Base-by-base conservation (phyloP, 129 eudicot genomes). In the Mikania micrantha region DNA sequence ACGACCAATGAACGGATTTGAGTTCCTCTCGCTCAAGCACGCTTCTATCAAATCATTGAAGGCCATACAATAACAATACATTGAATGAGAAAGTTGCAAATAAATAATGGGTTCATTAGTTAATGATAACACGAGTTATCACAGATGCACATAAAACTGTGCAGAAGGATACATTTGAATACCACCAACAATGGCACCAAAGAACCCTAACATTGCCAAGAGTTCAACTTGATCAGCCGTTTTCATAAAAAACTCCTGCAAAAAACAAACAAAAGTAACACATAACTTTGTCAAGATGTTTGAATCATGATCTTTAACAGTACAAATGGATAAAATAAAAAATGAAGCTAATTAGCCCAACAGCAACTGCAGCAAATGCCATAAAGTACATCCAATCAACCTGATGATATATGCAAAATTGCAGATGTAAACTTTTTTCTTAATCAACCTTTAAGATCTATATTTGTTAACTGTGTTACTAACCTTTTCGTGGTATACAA, bases 151-250 rank as follows among this genome's bases (percentile, higher is more conserved):
- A 71, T 10, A 34, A 3, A 59, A 40, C 9, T 48, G 47, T 20
- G 29, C 69, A 29, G 4, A 76, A 88, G 88, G 91, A 88, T 91
- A 91, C 98, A 91, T 85, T 78, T 91, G 98, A 64, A 68, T 60
- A 65, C 88, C 94, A 76, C 98, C 88, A 70, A 78, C 53, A 65
- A 91, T 85, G 76, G 95, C 96, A 67, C 98, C 98, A 72, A 91
- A 91, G 13, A 88, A 60, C 28, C 98, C 98, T 87, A 91, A 67
- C 91, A 91, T 88, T 38, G 95, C 90, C 98, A 91, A 81, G 50
- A 91, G 96, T 78, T 91, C 98, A 9, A 83, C 78, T 81, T 80
- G 80, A 75, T 91, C 95, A 34, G 96, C 95, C 67, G 81, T 67
- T 83, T 85, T 91, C 20, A 84, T 90, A 61, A 91, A 78, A 83